Base-by-base conservation (phyloP, 2,329 filamentous ascomycete species). In the Fusarium pseudoanthophilum region DNA sequence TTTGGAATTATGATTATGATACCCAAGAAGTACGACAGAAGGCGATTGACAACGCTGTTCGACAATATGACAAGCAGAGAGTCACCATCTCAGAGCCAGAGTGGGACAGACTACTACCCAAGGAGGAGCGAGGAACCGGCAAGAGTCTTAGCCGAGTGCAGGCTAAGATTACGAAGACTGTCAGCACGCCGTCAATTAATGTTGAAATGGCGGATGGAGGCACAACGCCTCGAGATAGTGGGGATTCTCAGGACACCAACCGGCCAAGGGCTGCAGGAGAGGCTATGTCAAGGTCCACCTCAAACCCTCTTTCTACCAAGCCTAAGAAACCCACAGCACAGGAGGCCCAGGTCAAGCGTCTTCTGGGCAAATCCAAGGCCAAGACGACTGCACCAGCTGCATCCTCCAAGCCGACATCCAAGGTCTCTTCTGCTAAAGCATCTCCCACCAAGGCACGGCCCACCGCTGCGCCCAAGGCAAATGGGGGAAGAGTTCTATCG, bases 61-160 rank as follows among this genome's bases (percentile, higher is more conserved):
- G 84, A 67, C 83, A 86, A 60, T 92, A 87, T 71, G 90, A 92
- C 79, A 88, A 87, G 78, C 85, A 88, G 79, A 84, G 90, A 42
- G 73, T 92, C 36, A 87, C 86, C 11, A 82, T 86, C 4, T 85
- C 85, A 2, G 89, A 91, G 64, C 85, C 86, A 1, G 85, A 89
- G 59, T 92, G 90, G 90, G 87, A 92, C 75, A 86, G 84, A 71
- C 81, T 92, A n/a, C 81, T 91, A 16, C 86, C 87, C 10, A 85
- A 84, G 71, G 84, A 87, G 52, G 89, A 92, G 62, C 84, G 90
- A 57, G 88, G 88, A 59, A 83, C 82, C 69, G 90, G 90, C 59
- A 90, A 87, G 57, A 87, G 87, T 57, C 80, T 92, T 39, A 92
- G 90, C 81, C 89, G 87, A 74, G 81, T 92, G 14, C 90, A 92